Conservation (phyloP, 805 yeast species). For the Limtongia smithiae region DNA sequence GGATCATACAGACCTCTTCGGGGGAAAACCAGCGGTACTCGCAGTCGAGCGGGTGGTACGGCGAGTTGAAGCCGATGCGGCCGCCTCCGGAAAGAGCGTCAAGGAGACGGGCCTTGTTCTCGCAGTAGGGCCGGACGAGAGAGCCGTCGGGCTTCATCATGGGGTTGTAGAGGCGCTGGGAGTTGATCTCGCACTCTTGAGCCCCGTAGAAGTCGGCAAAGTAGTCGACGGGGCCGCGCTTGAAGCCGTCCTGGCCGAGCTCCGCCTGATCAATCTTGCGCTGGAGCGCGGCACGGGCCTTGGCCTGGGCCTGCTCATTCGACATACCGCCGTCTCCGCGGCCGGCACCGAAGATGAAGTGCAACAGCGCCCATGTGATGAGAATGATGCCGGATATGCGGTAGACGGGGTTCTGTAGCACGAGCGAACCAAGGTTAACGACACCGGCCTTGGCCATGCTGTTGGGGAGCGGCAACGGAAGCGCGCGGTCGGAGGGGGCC, state of each 20-base stretch:
- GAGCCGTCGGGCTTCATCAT: constrained; percentile 22
- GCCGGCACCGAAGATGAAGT: constrained; percentile 14
- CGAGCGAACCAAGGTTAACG: constrained; percentile 12
- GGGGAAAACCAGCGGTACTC: constrained; percentile 29
- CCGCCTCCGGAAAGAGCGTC: constrained; percentile 21
- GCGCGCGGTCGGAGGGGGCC: background rate
- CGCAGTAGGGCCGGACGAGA: constrained; percentile 22
- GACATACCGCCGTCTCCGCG: constrained; percentile 4
- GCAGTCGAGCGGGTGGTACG: constrained; percentile 19
- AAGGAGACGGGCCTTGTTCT: constrained; percentile 13
- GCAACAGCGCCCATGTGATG: constrained; percentile 19
- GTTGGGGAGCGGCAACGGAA: constrained; percentile 4
- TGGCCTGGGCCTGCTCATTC: constrained; percentile 23
- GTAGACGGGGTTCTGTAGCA: constrained; percentile 21
- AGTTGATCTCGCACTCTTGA: constrained; percentile 21
- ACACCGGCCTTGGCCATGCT: constrained; percentile 20
- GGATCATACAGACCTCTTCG: constrained; percentile 28
- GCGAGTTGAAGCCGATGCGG: constrained; percentile 15
- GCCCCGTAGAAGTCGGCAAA: constrained; percentile 28
- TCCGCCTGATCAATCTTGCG: constrained; percentile 19
- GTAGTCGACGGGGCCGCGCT: constrained; percentile 9
- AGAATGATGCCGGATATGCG: constrained; percentile 22
- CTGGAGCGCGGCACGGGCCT: constrained; percentile 18
- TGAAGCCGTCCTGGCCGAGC: constrained; percentile 24
- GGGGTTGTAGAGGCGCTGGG: constrained; percentile 24